Base-by-base conservation (phyloP, 116 monocot species). In the Thalassia testudinum region DNA sequence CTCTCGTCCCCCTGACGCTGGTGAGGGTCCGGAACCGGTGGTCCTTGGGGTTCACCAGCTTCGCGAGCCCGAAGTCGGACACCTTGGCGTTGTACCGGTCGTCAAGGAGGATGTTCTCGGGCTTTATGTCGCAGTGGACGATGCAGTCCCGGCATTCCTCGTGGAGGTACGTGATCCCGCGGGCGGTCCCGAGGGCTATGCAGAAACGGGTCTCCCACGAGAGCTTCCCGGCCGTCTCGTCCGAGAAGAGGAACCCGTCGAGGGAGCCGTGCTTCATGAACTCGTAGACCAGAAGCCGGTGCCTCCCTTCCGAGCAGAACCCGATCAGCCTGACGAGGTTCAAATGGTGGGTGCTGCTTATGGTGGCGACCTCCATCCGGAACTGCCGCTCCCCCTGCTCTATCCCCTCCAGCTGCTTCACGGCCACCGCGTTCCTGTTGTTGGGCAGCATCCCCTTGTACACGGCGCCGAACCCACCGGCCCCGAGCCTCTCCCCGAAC, bases 381-480 rank as follows among this genome's bases (percentile, higher is more conserved):
- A 90, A 90, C 72, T 90, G 84, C 65, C 75, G 83, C 62, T 90
- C 90, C 0, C 90, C 90, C 56, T 90, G 90, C 65, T 90, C 84
- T 10, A 90, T 83, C 68, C 90, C 90, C 24, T 90, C 90, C 5
- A 90, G 70, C 62, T 77, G 83, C 70, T 90, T 90, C 61, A 90
- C 90, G 0, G 90, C 90, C 3, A 78, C 90, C 2, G 75, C 58
- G 0, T 72, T 75, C 28, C 62, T 62, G 50, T 81, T 90, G 1
- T 70, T 72, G 11, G 7, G 40, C 5, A 90, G 70, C 20, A 54
- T 59, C 7, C 90, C 90, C 24, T 62, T 60, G 24, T 90, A 90
- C 0, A 90, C 90, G 19, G 84, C 80, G 1, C 90, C 90, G 59
- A 90, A 90, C 12, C 90, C 90, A 12, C 90, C 90, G 2, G 68